phyloP scores from a whole-genome alignment of 805 yeast species.

The Candida boleticola region DNA sequence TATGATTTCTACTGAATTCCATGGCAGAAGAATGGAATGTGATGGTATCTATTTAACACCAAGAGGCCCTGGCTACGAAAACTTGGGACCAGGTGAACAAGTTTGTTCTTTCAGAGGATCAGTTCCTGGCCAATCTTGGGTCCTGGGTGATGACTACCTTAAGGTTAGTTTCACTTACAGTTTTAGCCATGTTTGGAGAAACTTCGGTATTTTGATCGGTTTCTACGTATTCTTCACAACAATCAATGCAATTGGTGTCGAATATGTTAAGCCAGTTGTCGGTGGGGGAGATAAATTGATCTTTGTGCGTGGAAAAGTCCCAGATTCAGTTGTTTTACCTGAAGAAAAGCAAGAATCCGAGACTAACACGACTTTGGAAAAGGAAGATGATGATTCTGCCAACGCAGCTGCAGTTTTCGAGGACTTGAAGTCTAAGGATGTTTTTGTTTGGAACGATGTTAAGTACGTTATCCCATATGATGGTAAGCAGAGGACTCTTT shows the following conservation, averaged over 20 bases:
- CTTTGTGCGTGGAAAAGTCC: constrained; percentile 25
- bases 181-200: constrained; percentile 46
- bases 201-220: constrained; percentile 44
- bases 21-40: constrained; percentile 28
- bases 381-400: constrained; percentile 3
- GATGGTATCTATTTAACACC: constrained; percentile 20
- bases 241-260: constrained; percentile 25
- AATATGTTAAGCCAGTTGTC: constrained; percentile 24
- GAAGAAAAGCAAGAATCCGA: constrained; percentile 7
- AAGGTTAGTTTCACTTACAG: constrained; percentile 29
- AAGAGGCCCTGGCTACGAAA: constrained; percentile 22
- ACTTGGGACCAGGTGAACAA: constrained; percentile 14
- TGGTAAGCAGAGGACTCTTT: constrained; percentile 36
- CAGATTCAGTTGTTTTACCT: constrained; percentile 16
- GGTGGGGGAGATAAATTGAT: constrained; percentile 33
- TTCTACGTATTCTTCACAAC: constrained; percentile 16
- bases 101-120: constrained; percentile 19
- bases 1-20: constrained; percentile 28
- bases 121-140: constrained; percentile 18
- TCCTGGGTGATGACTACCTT: constrained; percentile 35
- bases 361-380: constrained; percentile 7
- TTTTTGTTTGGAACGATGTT: constrained; percentile 63
- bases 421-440: constrained; percentile 41
- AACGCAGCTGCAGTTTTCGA: constrained; percentile 10
- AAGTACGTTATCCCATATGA: constrained; percentile 54